phyloP scores from a whole-genome alignment of 2,329 filamentous ascomycete species.

The Phyllosticta citriasiana region DNA sequence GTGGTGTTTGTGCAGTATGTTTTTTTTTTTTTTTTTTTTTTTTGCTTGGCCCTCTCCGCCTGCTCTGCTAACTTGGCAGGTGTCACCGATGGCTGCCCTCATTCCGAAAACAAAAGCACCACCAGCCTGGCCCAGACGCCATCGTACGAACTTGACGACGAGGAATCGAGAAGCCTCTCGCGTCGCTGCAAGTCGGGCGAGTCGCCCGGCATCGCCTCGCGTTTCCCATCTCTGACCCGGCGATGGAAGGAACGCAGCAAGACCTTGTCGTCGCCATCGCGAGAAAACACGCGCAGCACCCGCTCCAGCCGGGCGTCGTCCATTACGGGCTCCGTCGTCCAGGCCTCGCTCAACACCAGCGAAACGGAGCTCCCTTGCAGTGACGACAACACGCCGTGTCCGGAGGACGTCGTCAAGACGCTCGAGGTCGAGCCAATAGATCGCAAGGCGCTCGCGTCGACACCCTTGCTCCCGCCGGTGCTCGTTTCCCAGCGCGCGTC shows the following conservation, averaged over 20 bases:
- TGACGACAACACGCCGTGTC: conserved; percentile 15
- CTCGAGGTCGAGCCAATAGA: conserved; percentile 38
- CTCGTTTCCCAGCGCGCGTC: conserved; percentile 49
- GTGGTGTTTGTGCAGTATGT: conserved; percentile 1
- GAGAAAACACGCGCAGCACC: conserved; percentile 5
- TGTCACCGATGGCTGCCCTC: conserved; percentile 49
- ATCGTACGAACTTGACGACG: conserved; percentile 59
- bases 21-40: neutral
- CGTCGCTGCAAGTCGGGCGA: conserved; percentile 53
- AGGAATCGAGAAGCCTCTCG: conserved; percentile 37
- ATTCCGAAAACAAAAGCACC: conserved; percentile 38
- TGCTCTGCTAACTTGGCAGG: conserved; percentile 34
- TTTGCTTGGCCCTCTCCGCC: neutral
- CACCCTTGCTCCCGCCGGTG: conserved; percentile 75
- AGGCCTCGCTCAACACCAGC: conserved; percentile 28
- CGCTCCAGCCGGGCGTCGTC: conserved; percentile 72
- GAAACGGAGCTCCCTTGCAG: conserved; percentile 19
- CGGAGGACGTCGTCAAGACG: conserved; percentile 33
- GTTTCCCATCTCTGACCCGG: conserved; percentile 46
- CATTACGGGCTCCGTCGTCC: conserved; percentile 50
- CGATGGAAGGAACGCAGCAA: conserved; percentile 43
- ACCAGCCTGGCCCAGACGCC: conserved; percentile 4
- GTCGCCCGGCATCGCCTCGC: conserved; percentile 53
- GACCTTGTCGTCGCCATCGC: conserved; percentile 16
- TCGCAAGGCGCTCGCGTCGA: conserved; percentile 60